Evolutionary conservation across 2,329 filamentous ascomycete genomes (phyloP).

Genomic region (Akanthomyces muscarius): DNA sequence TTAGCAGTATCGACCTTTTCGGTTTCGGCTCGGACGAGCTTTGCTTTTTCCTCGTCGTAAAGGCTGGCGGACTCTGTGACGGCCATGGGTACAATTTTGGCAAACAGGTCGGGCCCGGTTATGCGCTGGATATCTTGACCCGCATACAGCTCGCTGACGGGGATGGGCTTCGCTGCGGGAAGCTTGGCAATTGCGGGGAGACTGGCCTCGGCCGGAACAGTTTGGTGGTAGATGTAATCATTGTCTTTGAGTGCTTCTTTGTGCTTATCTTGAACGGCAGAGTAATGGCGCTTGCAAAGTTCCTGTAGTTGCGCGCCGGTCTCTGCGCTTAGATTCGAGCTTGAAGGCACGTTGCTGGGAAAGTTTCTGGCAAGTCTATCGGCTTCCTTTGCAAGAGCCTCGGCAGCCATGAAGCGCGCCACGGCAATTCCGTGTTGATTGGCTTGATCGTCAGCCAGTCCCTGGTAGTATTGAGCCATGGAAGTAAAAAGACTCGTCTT

Average conservation of each 20-base stretch:
- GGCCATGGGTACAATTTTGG: conserved; percentile 91
- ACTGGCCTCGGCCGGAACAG: conserved; percentile 79
- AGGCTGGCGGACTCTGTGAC: conserved; percentile 95
- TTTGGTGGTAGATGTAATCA: conserved; percentile 97
- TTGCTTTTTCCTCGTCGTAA: conserved; percentile 98
- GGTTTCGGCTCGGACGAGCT: conserved; percentile 86
- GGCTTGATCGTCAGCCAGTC: conserved; percentile 82
- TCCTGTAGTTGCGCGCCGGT: conserved; percentile 71
- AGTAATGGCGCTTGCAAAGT: conserved; percentile 75
- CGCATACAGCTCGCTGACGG: conserved; percentile 92
- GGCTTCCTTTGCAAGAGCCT: conserved; percentile 74
- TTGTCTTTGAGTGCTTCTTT: conserved; percentile 81
- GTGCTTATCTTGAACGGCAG: conserved; percentile 77
- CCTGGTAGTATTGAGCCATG: conserved; percentile 90
- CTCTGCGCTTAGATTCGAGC: conserved; percentile 79
- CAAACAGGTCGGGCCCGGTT: conserved; percentile 93
- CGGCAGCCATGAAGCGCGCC: conserved; percentile 75
- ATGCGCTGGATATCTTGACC: conserved; percentile 96
- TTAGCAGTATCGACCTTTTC: conserved; percentile 91
- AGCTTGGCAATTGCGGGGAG: conserved; percentile 81
- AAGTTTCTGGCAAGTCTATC: conserved; percentile 73
- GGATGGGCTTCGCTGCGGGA: conserved; percentile 93
- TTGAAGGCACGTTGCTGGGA: conserved; percentile 72
- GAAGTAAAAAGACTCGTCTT: conserved; percentile 83
- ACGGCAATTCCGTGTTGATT: conserved; percentile 84